Evolutionary conservation across 306 rosid species (phyloP), one percentile per base, ranked within the genome.

Genomic region (Myrica gale): DNA sequence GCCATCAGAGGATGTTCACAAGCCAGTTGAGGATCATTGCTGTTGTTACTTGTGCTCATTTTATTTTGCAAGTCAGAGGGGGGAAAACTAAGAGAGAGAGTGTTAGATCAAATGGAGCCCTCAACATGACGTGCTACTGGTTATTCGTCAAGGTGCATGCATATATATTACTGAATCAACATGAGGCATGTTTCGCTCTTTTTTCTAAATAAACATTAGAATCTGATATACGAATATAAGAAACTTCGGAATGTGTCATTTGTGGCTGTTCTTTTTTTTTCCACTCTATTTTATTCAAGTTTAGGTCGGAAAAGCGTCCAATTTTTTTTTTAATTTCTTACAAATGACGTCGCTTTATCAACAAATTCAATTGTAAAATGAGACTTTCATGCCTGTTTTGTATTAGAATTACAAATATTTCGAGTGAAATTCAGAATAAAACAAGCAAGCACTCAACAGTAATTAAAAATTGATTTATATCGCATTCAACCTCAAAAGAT

Each of bases 71-170:
- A 43, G 80, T 55, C 75, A 77, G 12, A 26, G 70, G 46, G 44
- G 42, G 39, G 71, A 41, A 23, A 43, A 2, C 67, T 65, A 68
- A 67, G 51, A 54, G 73, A 54, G 73, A 74, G 58, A 37, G 58
- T 73, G 78, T 84, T 78, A 84, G 84, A 84, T 89, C 53, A 77
- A 76, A 80, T 56, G 87, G 71, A 80, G 79, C 89, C 77, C 74
- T 87, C 89, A 74, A 47, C 42, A 72, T 84, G 85, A 86, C 84
- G 72, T 54, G 58, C 70, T 76, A 74, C 76, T 69, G 57, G 72
- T 70, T 5, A 60, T 75, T 10, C 44, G 69, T 68, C 82, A 73
- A 78, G 72, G 58, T 82, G 76, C 84, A 77, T 82, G 85, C 76
- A 79, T 47, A 12, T 11, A 8, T 45, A 45, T 4, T 46, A 46